phyloP scores from a whole-genome alignment of 768 basidiomycete genomes.

The Mycena pura region DNA sequence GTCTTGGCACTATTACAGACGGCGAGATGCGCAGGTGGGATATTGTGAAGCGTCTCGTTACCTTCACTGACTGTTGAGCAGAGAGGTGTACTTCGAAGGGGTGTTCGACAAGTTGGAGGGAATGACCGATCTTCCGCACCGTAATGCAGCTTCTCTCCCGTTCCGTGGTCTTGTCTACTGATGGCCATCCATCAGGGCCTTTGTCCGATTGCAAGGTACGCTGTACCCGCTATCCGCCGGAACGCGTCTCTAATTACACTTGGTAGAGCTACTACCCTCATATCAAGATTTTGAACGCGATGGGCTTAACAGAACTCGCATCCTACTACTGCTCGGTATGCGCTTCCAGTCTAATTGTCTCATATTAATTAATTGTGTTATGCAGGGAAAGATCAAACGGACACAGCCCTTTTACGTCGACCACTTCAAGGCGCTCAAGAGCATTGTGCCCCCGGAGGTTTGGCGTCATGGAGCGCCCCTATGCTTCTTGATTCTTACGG shows the following conservation, averaged over 20 bases:
- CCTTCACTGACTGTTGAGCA: conserved; percentile 27
- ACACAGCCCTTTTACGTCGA: conserved; percentile 67
- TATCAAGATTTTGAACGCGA: conserved; percentile 47
- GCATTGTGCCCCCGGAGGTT: conserved; percentile 62
- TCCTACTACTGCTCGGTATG: conserved; percentile 53
- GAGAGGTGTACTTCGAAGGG: conserved; percentile 66
- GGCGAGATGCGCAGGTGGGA: conserved; percentile 57
- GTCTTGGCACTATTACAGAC: conserved; percentile 67
- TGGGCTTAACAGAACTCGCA: conserved; percentile 45
- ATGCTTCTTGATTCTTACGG: conserved; percentile 11
- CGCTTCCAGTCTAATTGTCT: background rate
- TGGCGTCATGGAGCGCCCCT: conserved; percentile 1
- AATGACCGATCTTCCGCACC: conserved; percentile 59
- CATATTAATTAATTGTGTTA: conserved; percentile 31
- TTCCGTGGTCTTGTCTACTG: conserved; percentile 6
- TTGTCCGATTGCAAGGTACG: conserved; percentile 59
- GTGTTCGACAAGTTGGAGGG: conserved; percentile 73
- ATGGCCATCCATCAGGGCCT: conserved; percentile 40
- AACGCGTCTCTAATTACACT: background rate
- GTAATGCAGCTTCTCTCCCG: conserved; percentile 38
- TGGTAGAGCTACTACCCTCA: conserved; percentile 55
- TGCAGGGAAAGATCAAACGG: conserved; percentile 68
- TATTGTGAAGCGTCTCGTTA: background rate
- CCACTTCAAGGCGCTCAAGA: conserved; percentile 68
- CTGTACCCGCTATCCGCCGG: background rate